Evolutionary conservation across 1,284 basidiomycete genomes (phyloP).

Genomic region (Apiotrichum sp.): DNA sequence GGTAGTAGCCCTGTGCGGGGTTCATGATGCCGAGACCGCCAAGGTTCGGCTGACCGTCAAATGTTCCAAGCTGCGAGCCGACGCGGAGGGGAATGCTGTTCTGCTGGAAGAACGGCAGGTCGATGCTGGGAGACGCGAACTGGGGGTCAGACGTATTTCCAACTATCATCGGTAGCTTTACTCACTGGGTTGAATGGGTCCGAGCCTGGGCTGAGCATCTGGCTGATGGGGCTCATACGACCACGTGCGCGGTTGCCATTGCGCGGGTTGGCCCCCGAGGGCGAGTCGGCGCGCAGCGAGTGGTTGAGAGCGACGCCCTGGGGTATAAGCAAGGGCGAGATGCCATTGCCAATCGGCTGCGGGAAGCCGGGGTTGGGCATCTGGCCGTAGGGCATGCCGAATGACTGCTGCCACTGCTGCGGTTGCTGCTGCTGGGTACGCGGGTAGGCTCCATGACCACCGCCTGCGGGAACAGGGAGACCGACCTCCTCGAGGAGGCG

Average conservation of each 20-base stretch:
- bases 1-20: slow-evolving; percentile 15
- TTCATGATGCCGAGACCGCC: slow-evolving; percentile 43
- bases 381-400: slow-evolving; percentile 11
- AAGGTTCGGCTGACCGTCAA: slow-evolving; percentile 40
- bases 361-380: slow-evolving; percentile 24
- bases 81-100: slow-evolving; percentile 24
- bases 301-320: slow-evolving; percentile 39
- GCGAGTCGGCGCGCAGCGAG: slow-evolving; percentile 21
- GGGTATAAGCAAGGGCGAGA: slow-evolving; percentile 38
- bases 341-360: slow-evolving; percentile 19
- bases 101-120: slow-evolving; percentile 31
- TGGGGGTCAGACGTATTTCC: too few relatives aligned
- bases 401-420: slow-evolving; percentile 16
- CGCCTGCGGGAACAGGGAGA: slow-evolving; percentile 62
- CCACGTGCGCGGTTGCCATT: slow-evolving; percentile 22
- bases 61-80: slow-evolving; percentile 22
- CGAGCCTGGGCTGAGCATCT: slow-evolving; percentile 45
- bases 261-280: slow-evolving; percentile 21
- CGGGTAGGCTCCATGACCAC: slow-evolving; percentile 4
- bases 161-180: too few relatives aligned
- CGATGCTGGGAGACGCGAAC: slow-evolving; percentile 39
- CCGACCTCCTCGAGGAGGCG: slow-evolving; percentile 90
- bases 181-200: slow-evolving; percentile 45
- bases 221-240: slow-evolving; percentile 34
- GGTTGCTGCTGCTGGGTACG: slow-evolving; percentile 11